Evolutionary conservation across 169 alveolate species (phyloP), one percentile per base, ranked within the genome.

Genomic region (Plasmodium cynomolgi): DNA sequence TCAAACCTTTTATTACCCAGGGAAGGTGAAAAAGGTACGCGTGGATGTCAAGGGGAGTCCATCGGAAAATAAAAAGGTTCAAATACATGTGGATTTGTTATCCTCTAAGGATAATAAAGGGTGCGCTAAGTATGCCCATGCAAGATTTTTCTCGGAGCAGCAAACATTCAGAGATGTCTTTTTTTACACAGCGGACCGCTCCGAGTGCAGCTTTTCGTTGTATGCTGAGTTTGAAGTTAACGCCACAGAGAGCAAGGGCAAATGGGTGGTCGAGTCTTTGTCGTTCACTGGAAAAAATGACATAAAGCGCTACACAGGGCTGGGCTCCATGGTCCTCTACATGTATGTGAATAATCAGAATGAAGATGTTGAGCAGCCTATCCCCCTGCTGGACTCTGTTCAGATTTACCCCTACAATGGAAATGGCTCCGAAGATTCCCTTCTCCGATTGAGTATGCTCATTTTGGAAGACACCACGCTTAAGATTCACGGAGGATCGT

Each of bases 1-100:
- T 83, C 96, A 95, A 7, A 95, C 91, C 88, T 96, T 74, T 84
- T 86, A 92, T 83, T 96, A 85, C 84, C 97, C 98, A 7, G 98
- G 98, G 62, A 94, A 96, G 82, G 91, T 96, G 23, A 81, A 81
- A 39, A 83, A 81, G 33, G 39, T 96, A 54, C 73, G 56, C 20
- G 95, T 94, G 9, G 72, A 56, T 50, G 98, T 95, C 0, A 68
- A 73, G 11, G 98, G 98, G 1, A 44, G 75, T 31, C 92, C 95
- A 68, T 68, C 93, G 56, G 97, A 96, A 62, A 92, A 90, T 75
- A 96, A 96, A 80, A 73, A 31, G 39, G 97, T 95, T 39, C 72
- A 96, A 9, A 74, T 95, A 44, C 71, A 83, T 73, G 58, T 96
- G 33, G 13, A 56, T 68, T 62, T 96, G 75, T 79, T 95, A 44